Percentiles rank a stretch among this genome's conserved stretches.
Evolutionary conservation across 441 rosid species (phyloP).

Genomic region (Theobroma grandiflorum): DNA sequence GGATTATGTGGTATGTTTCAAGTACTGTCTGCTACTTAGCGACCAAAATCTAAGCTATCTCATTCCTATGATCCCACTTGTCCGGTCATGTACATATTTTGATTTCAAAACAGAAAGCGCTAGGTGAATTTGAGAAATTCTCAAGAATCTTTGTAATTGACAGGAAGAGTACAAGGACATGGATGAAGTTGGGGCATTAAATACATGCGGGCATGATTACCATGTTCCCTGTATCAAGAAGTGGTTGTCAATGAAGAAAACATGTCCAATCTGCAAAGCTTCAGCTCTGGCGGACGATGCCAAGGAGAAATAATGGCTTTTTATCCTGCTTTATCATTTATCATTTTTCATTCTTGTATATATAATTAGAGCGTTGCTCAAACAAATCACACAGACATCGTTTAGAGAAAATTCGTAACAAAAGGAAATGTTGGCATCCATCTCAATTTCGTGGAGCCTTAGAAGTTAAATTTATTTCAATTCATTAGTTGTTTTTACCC

Average conservation of each 20-base stretch:
- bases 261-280: slow-evolving; percentile 90
- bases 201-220: slow-evolving; percentile 75
- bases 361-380: slow-evolving; percentile 17
- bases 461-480: background rate
- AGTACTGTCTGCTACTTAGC: background rate
- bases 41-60: background rate
- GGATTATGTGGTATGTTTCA: background rate
- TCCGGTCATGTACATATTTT: background rate
- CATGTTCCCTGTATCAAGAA: slow-evolving; percentile 82
- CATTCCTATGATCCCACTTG: background rate
- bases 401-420: slow-evolving; percentile 1
- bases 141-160: slow-evolving; percentile 8
- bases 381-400: slow-evolving; percentile 4
- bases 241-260: slow-evolving; percentile 88
- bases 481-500: too few species aligned
- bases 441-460: slow-evolving; percentile 13
- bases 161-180: slow-evolving; percentile 82
- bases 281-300: slow-evolving; percentile 50
- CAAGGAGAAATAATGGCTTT: slow-evolving; percentile 33
- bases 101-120: background rate
- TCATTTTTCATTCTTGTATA: slow-evolving; percentile 32
- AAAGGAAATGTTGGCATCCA: slow-evolving; percentile 11
- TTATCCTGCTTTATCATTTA: slow-evolving; percentile 12
- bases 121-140: background rate
- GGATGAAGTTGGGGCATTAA: slow-evolving; percentile 66